Evolutionary conservation across 2,329 filamentous ascomycete genomes (phyloP).

Genomic region (Aspergillus sp.): DNA sequence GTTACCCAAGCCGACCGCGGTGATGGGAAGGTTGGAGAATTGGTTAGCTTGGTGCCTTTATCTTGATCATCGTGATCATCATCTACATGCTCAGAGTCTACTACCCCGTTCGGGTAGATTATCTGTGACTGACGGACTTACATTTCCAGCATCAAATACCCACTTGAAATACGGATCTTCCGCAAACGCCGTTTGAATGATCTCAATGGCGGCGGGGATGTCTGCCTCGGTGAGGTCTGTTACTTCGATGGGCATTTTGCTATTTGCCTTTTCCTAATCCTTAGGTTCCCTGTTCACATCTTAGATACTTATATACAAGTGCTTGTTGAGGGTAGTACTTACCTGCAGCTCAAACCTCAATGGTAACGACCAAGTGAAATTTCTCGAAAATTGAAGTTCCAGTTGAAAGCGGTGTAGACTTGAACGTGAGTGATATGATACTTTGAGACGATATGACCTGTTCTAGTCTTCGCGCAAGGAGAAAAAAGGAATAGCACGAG

Average conservation of each 20-base stretch:
- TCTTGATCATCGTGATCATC: neutral
- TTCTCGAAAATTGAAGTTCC: too few relatives aligned
- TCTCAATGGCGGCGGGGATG: slow-evolving; percentile 64
- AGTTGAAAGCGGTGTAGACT: too few relatives aligned
- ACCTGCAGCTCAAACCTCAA: too few relatives aligned
- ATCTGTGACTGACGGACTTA: slow-evolving; percentile 31
- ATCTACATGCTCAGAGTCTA: neutral
- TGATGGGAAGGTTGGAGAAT: slow-evolving; percentile 7
- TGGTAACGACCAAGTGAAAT: too few relatives aligned
- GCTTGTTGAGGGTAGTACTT: too few relatives aligned
- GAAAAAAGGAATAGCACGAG: neutral
- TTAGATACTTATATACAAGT: too few relatives aligned
- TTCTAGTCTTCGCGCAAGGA: too few relatives aligned
- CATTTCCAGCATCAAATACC: slow-evolving; percentile 63
- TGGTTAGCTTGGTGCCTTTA: slow-evolving; percentile 20
- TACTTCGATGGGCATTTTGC: slow-evolving; percentile 57
- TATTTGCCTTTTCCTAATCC: neutral
- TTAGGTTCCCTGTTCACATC: too few relatives aligned
- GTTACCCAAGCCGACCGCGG: slow-evolving; percentile 19
- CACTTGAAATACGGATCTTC: slow-evolving; percentile 68
- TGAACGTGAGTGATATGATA: too few relatives aligned
- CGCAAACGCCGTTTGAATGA: slow-evolving; percentile 66
- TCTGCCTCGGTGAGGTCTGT: slow-evolving; percentile 58
- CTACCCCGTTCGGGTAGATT: too few relatives aligned
- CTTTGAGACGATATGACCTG: too few relatives aligned